Conservation (phyloP, 305 asterid genomes). For the Plantago coronopus region DNA sequence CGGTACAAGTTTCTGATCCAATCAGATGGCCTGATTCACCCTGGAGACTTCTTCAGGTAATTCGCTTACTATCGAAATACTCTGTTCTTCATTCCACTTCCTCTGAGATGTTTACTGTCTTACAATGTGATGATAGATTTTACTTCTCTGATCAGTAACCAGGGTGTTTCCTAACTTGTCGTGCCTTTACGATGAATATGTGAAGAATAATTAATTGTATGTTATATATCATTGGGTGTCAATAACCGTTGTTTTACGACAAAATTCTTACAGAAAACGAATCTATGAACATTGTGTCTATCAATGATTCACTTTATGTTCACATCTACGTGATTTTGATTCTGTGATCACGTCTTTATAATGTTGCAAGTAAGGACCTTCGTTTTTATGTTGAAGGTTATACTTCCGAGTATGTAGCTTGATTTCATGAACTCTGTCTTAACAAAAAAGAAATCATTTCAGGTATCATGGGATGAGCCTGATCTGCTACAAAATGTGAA, state of each 20-base stretch:
- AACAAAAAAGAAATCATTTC: constrained; percentile 12
- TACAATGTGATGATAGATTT: not conserved
- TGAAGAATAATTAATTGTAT: too few species aligned
- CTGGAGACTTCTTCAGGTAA: constrained; percentile 75
- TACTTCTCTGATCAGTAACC: not conserved
- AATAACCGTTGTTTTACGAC: too few species aligned
- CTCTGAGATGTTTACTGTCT: constrained; percentile 12
- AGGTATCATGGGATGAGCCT: constrained; percentile 80
- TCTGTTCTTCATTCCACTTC: constrained; percentile 2
- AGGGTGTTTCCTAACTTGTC: too few species aligned
- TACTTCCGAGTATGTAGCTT: too few species aligned
- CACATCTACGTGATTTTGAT: too few species aligned
- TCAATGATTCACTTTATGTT: too few species aligned
- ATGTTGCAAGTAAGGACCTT: too few species aligned
- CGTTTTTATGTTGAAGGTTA: too few species aligned
- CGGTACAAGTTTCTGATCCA: constrained; percentile 57
- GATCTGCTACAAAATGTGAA: constrained; percentile 66
- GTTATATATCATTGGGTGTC: too few species aligned
- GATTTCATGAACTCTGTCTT: not conserved
- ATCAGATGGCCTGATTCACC: constrained; percentile 72
- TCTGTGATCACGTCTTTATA: too few species aligned
- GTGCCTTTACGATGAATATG: too few species aligned
- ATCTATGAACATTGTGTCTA: too few species aligned
- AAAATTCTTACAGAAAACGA: not conserved
- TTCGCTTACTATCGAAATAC: not conserved